Conservation (phyloP, 1,139 yeast species). For the Geotrichum cucujoidarum region DNA sequence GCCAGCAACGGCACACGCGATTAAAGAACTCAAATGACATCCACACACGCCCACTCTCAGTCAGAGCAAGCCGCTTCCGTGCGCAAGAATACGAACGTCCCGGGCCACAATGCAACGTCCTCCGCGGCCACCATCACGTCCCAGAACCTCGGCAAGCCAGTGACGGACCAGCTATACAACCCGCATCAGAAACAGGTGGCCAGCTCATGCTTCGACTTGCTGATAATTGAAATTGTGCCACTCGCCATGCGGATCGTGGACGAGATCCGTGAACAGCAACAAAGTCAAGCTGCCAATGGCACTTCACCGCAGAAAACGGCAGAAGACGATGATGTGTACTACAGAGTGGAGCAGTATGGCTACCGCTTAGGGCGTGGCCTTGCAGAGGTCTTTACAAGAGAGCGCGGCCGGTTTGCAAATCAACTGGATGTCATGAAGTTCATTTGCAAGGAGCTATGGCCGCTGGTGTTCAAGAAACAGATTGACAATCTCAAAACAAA, state of each 20-base stretch:
- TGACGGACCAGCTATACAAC: not conserved
- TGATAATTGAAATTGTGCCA: slow-evolving; percentile 73
- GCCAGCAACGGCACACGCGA: too few relatives aligned
- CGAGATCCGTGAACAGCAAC: slow-evolving; percentile 28
- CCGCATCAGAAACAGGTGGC: slow-evolving; percentile 36
- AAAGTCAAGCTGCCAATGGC: slow-evolving; percentile 2
- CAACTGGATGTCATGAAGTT: slow-evolving; percentile 82
- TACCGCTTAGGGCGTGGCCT: slow-evolving; percentile 68
- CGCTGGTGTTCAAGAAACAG: slow-evolving; percentile 69
- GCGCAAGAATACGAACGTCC: not conserved
- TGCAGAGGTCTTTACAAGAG: slow-evolving; percentile 65
- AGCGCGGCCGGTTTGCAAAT: slow-evolving; percentile 49
- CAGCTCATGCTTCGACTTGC: slow-evolving; percentile 50
- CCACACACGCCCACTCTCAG: slow-evolving; percentile 7
- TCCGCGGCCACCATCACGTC: not conserved
- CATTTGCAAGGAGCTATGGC: slow-evolving; percentile 90
- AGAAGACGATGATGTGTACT: slow-evolving; percentile 49
- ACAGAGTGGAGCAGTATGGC: slow-evolving; percentile 65
- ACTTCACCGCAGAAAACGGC: slow-evolving; percentile 29
- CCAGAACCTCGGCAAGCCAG: not conserved
- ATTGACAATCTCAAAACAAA: slow-evolving; percentile 90
- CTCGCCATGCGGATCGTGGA: slow-evolving; percentile 55
- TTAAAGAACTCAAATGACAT: too few relatives aligned
- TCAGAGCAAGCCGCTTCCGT: not conserved
- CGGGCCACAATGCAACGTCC: slow-evolving; percentile 9